phyloP scores from a whole-genome alignment of 2,329 filamentous ascomycete species.

The Fusarium nygamai region DNA sequence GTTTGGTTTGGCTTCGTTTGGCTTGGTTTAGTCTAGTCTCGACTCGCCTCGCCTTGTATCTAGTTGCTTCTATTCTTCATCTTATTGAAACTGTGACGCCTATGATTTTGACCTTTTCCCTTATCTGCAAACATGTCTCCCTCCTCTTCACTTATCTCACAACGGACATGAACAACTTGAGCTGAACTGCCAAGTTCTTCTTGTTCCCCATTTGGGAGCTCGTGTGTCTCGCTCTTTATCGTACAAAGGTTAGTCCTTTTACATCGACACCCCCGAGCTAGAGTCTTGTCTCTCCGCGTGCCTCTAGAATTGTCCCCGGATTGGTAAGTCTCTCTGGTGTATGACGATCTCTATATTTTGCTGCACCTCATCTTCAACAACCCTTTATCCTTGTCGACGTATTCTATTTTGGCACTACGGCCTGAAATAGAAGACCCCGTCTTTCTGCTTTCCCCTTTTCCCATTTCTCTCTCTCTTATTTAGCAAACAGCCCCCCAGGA shows the following conservation, averaged over 20 bases:
- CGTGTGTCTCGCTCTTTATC: constrained; percentile 3
- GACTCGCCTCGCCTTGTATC: background rate
- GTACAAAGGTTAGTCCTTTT: background rate
- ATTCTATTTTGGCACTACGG: background rate
- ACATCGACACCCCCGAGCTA: background rate
- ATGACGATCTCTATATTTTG: constrained; percentile 42
- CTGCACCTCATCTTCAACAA: constrained; percentile 23
- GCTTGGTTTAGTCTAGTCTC: background rate
- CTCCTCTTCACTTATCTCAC: background rate
- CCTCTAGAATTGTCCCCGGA: constrained; percentile 31
- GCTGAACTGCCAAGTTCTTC: background rate
- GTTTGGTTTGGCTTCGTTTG: background rate
- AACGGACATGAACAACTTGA: background rate
- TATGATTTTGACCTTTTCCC: constrained; percentile 11
- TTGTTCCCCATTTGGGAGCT: constrained; percentile 19
- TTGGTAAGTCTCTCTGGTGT: constrained; percentile 41
- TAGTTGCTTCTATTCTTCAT: background rate
- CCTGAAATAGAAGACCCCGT: constrained; percentile 11
- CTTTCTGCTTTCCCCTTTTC: background rate
- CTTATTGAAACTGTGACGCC: constrained; percentile 27
- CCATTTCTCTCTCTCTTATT: constrained; percentile 8
- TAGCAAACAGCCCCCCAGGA: background rate
- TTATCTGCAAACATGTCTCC: background rate
- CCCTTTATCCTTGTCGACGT: background rate
- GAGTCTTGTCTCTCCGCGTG: constrained; percentile 5